Percentiles rank a stretch among this genome's conserved stretches.
Conservation (phyloP, 805 yeast genomes). For the Yarrowia alimentaria region DNA sequence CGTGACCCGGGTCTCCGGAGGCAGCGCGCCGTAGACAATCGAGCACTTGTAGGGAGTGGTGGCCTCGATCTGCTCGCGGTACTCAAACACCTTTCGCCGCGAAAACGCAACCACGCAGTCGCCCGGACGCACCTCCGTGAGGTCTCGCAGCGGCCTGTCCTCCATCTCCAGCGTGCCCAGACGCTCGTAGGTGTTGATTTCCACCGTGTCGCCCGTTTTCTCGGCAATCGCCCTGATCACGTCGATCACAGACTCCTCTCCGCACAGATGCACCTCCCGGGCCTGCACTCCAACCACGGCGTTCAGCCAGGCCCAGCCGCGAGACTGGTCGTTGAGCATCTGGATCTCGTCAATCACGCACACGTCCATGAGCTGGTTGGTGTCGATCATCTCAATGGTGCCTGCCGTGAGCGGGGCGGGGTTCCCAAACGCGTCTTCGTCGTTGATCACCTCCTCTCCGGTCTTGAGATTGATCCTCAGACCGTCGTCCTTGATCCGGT, state of each 20-base stretch:
- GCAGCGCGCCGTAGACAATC: conserved; percentile 90
- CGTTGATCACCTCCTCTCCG: conserved; percentile 89
- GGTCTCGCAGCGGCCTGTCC: neutral
- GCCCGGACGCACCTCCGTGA: conserved; percentile 53
- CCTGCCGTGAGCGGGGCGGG: conserved; percentile 79
- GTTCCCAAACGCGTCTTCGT: conserved; percentile 62
- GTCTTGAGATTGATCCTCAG: conserved; percentile 80
- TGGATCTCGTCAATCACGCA: conserved; percentile 95
- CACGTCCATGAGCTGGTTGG: conserved; percentile 66
- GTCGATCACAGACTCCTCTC: conserved; percentile 82
- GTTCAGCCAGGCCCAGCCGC: conserved; percentile 96
- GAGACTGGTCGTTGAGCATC: conserved; percentile 72
- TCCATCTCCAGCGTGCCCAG: conserved; percentile 43
- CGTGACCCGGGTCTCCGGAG: conserved; percentile 87
- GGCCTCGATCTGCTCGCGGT: conserved; percentile 67
- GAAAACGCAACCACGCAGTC: conserved; percentile 91
- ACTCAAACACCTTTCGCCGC: conserved; percentile 64
- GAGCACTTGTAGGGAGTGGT: conserved; percentile 66
- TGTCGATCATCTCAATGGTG: conserved; percentile 90
- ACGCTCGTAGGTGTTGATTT: conserved; percentile 68
- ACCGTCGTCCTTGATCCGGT: conserved; percentile 65
- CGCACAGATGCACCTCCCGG: conserved; percentile 85
- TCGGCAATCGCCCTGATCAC: conserved; percentile 57
- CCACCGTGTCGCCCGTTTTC: conserved; percentile 77
- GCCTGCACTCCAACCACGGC: conserved; percentile 86